Percentiles rank a stretch among this genome's conserved stretches.
Evolutionary conservation across 345 rosid species (phyloP).

Genomic region (Euphorbia pulcherrima): DNA sequence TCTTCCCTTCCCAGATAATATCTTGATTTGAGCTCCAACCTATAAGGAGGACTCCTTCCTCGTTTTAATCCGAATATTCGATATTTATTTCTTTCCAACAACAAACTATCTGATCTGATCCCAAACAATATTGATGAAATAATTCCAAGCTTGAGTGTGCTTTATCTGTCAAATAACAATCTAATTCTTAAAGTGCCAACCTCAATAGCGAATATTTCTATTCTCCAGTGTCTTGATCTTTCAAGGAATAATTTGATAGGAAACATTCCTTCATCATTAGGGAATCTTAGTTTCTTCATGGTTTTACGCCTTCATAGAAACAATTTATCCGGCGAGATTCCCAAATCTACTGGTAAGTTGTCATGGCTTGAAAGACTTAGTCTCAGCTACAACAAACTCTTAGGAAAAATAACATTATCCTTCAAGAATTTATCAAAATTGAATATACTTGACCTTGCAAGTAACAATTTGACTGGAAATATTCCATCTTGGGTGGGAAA

Average conservation of each 20-base stretch:
- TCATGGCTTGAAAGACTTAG: conserved; percentile 7
- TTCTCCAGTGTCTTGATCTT: conserved; percentile 8
- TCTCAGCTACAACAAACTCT: conserved; percentile 7
- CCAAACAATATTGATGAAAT: neutral
- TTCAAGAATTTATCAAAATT: conserved; percentile 29
- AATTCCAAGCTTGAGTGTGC: conserved; percentile 3
- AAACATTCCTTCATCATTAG: conserved; percentile 15
- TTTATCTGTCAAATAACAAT: conserved; percentile 12
- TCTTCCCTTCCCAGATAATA: no score
- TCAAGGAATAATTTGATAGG: conserved; percentile 15
- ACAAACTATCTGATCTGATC: conserved; percentile 15
- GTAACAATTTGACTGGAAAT: conserved; percentile 30
- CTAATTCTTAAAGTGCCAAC: conserved; percentile 6
- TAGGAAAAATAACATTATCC: conserved; percentile 15
- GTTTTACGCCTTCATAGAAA: conserved; percentile 13
- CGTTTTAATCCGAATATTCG: neutral
- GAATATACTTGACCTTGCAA: conserved; percentile 36
- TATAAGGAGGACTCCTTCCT: conserved; percentile 13
- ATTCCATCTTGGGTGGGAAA: conserved; percentile 34
- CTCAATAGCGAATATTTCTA: neutral
- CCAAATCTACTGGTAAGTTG: neutral
- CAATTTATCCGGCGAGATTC: conserved; percentile 9
- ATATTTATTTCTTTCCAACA: conserved; percentile 8
- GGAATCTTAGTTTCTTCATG: conserved; percentile 1
- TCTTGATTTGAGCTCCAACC: conserved; percentile 21